These are phyloP conservation scores for Blastosporella zonata DNA, from an alignment of 1,284 basidiomycete species.

Conservation along the genomic window DNA sequence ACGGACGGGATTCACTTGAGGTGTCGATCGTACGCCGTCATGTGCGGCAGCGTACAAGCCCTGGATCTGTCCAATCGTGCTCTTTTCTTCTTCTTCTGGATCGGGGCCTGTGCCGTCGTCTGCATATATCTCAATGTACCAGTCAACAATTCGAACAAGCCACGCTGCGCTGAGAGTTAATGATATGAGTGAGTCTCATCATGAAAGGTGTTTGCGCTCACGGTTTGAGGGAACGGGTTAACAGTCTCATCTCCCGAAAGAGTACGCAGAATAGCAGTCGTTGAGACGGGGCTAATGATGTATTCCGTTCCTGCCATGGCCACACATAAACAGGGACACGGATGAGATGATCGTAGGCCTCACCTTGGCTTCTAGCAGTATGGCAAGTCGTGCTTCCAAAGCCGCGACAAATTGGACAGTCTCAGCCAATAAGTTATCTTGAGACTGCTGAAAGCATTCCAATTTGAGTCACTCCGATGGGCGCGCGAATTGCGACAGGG, in stretches of 20 bases:
- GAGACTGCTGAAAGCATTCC: slow-evolving; percentile 25
- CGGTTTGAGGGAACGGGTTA: slow-evolving; percentile 60
- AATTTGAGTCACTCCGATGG: background rate
- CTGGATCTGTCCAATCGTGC: slow-evolving; percentile 42
- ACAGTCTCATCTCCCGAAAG: slow-evolving; percentile 58
- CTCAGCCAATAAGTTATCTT: slow-evolving; percentile 32
- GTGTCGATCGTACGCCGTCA: slow-evolving; percentile 38
- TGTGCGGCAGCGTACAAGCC: slow-evolving; percentile 50
- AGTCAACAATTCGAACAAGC: slow-evolving; percentile 51
- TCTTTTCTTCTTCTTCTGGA: slow-evolving; percentile 41
- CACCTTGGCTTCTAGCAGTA: slow-evolving; percentile 64
- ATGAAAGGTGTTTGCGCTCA: slow-evolving; percentile 32
- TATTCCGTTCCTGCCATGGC: slow-evolving; percentile 46
- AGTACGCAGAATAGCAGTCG: slow-evolving; percentile 55
- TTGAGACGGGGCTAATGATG: slow-evolving; percentile 49
- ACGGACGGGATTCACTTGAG: slow-evolving; percentile 36
- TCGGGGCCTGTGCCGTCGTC: slow-evolving; percentile 35
- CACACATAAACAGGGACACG: background rate
- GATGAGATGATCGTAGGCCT: background rate
- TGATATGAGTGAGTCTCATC: background rate
- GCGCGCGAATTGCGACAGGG: background rate
- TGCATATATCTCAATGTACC: slow-evolving; percentile 43
- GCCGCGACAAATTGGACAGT: slow-evolving; percentile 48
- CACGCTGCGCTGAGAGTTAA: slow-evolving; percentile 47
- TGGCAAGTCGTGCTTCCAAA: slow-evolving; percentile 57